Evolutionary conservation across 2,329 filamentous ascomycete species (phyloP).

Genomic region (Colletotrichum falcatum): DNA sequence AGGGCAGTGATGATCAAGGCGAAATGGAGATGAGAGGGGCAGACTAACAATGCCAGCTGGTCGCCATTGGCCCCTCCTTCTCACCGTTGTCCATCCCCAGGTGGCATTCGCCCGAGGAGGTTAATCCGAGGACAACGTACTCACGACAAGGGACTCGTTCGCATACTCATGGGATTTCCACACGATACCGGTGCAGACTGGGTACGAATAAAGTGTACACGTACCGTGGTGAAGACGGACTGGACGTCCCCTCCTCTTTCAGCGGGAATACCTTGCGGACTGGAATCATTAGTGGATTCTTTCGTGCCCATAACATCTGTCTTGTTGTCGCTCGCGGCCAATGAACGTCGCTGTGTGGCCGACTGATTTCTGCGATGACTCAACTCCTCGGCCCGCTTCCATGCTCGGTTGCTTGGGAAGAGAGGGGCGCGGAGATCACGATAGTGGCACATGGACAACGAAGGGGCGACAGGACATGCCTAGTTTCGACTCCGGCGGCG

Average conservation of each 20-base stretch:
- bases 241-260: background rate
- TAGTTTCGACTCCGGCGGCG: background rate
- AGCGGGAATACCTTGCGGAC: background rate
- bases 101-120: constrained; percentile 8
- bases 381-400: constrained; percentile 25
- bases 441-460: background rate
- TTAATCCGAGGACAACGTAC: constrained; percentile 10
- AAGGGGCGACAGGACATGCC: constrained; percentile 1
- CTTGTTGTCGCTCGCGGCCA: constrained; percentile 9
- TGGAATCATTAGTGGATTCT: constrained; percentile 4
- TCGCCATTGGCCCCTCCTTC: constrained; percentile 16
- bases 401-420: background rate
- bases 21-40: constrained; percentile 6
- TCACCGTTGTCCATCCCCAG: constrained; percentile 15
- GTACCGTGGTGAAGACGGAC: background rate
- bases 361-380: constrained; percentile 29
- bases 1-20: constrained; percentile 16
- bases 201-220: background rate
- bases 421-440: background rate
- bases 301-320: background rate
- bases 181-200: background rate
- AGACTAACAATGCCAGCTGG: constrained; percentile 1
- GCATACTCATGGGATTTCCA: background rate
- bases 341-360: constrained; percentile 7
- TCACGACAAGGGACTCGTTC: background rate